Base-by-base conservation (phyloP, 108 stramenopile species). In the Pseudonitzschia delicatissima region DNA sequence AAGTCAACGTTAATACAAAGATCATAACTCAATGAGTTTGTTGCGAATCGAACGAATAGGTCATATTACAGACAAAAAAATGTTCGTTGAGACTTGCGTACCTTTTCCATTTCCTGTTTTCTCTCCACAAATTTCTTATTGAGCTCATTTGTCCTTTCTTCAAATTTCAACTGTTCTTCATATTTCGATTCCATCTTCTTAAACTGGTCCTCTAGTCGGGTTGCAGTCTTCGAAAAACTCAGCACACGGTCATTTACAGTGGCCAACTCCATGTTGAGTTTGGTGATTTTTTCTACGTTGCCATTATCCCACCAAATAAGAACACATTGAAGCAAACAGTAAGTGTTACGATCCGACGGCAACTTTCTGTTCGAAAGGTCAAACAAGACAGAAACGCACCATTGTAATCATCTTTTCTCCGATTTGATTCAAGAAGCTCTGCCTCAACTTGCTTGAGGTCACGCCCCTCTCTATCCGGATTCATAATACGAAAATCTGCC, bases 211-310 rank as follows among this genome's bases (percentile, higher is more conserved):
- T 92, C 91, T 9, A 79, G 39, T 9, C 34, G 45, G 15, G 57
- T 58, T 42, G 57, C 57, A 37, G 20, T 53, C 11, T 12, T 20
- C 23, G 45, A 68, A 47, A 29, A 52, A 3, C n/a, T 23, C 18
- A 18, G 29, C 31, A 81, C 65, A 3, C 58, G 61, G 37, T 80
- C 76, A 61, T 90, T 90, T 26, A 93, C 15, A 2, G 48, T 18
- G 15, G 77, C 72, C 61, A 77, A 64, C 57, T 94, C 87, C 49
- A 82, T 83, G 66, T 94, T 91, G n/a, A 87, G 59, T 39, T 62
- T 72, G 44, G 72, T 82, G 47, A 87, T 88, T 51, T 68, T 39
- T 25, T 36, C 15, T 34, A 55, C 55, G n/a, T n/a, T n/a, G n/a
- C n/a, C n/a, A n/a, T 42, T 42, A 12, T 42, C n/a, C n/a, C n/a